Base-by-base conservation (phyloP, 2,329 filamentous ascomycete species). In the Parastagonospora nodorum region DNA sequence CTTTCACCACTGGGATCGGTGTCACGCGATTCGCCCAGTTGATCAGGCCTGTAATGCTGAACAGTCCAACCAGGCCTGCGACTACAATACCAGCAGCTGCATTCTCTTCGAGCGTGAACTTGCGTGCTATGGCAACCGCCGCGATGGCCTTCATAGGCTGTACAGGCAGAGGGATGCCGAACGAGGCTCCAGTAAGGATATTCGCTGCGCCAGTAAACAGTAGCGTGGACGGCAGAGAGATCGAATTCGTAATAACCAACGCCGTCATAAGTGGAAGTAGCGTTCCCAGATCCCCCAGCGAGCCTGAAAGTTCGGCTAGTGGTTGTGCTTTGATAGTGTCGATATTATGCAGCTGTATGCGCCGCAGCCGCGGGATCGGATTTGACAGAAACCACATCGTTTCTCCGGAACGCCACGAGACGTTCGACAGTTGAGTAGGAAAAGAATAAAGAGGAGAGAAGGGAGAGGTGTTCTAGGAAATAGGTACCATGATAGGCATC, bases 61-160 rank as follows among this genome's bases (percentile, higher is more conserved):
- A 85, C 1, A 95, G 6, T 8, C 93, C 80, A 8, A 97, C 87
- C 16, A 88, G 82, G 6, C 77, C 77, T 2, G 87, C 86, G 30
- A 96, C 92, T 50, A 90, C 88, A 32, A 93, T 83, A 1, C 93
- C 93, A 1, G 92, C 91, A 0, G 89, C 88, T n/a, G 90, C 84
- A 36, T 89, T 92, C 57, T 91, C 83, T 41, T 84, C 83, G 14
- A 86, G 80, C 1, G 84, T 84, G 57, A 90, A 86, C 28, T 78
- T 78, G 9, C 84, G 81, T 6, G 87, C 81, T 50, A 97, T 90
- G n/a, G 92, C 90, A 0, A 95, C 89, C 1, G 92, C 90, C 5
- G 92, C 92, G 53, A 97, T 95, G 32, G 93, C 92, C 81, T 88
- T 88, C 86, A 88, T 88, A 0, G 92, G 92, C 76, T 97, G 92